Evolutionary conservation across 2,329 filamentous ascomycete genomes (phyloP), one percentile per base, ranked within the genome.

Genomic region (Hypoxylon sp.): DNA sequence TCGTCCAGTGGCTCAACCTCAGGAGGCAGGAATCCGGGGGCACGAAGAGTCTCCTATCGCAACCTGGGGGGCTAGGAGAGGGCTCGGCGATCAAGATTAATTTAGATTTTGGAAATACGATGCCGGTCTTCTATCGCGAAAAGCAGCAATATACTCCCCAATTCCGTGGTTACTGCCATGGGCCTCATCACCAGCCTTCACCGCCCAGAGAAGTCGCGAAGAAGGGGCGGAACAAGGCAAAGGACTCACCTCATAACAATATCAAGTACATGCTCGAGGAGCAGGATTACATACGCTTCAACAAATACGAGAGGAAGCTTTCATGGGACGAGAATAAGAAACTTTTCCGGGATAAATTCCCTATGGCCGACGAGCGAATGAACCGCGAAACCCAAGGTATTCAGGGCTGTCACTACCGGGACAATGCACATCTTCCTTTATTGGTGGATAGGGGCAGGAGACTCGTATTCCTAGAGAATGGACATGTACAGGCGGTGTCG

Each of bases 231-330:
- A 17, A 46, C 22, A 70, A 59, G 17, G 3, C 33, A 19, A 19
- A 50, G 3, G 6, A 19, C 8, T 8, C 14, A 4, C 17, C 65
- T 0, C 78, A 79, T 55, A 74, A 70, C 68, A 79, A 79, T 60
- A 63, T 76, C 53, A 78, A 78, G 60, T 79, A 79, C 55, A 31
- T 63, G 0, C 31, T 66, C 5, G 76, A 79, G 48, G 75, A 79
- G 65, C 56, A 48, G 1, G 73, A 78, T 54, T 79, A 59, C 56
- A 76, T 78, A 39, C 73, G 77, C 3, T 79, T 77, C 39, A 71
- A 73, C 8, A 73, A 72, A 14, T 66, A 73, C 13, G 77, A 79
- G 53, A 50, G 63, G 39, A 70, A 65, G 10, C 46, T 65, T 6
- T 47, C 67, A 8, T 79, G 77, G 78, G 24, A 65, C 0, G 52